Percentiles rank a stretch among this genome's conserved stretches.
phyloP scores from a whole-genome alignment of 2,329 filamentous ascomycete species.

The Cephalotrichum gorgonifer region DNA sequence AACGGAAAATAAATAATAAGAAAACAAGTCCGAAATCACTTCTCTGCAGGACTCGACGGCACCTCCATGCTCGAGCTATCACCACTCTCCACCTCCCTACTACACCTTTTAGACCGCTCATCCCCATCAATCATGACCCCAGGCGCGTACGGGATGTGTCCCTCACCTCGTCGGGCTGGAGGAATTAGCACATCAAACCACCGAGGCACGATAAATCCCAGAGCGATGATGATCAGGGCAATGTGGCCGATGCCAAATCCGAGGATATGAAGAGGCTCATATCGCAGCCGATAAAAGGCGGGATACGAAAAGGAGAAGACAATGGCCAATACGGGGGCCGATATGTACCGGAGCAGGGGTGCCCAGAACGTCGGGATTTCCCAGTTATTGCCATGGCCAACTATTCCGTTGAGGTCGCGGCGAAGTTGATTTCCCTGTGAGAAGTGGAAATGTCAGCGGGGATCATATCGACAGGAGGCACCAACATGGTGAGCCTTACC shows the following conservation, averaged over 20 bases:
- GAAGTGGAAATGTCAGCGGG: not conserved
- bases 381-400: slow-evolving; percentile 45
- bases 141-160: slow-evolving; percentile 19
- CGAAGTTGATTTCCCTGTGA: slow-evolving; percentile 43
- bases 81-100: not conserved
- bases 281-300: slow-evolving; percentile 32
- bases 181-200: slow-evolving; percentile 45
- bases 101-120: not conserved
- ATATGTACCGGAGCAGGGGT: slow-evolving; percentile 36
- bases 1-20: too few relatives aligned
- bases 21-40: not conserved
- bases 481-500: slow-evolving; percentile 23
- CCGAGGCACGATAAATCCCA: slow-evolving; percentile 39
- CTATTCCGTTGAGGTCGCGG: slow-evolving; percentile 41
- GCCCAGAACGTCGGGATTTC: slow-evolving; percentile 41
- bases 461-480: not conserved
- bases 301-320: slow-evolving; percentile 42
- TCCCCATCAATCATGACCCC: not conserved
- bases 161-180: slow-evolving; percentile 31
- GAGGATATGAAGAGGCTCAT: slow-evolving; percentile 39
- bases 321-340: slow-evolving; percentile 37
- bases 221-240: slow-evolving; percentile 31
- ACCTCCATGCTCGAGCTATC: not conserved
- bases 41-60: not conserved
- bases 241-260: slow-evolving; percentile 38